These are phyloP conservation scores for Rhizoclosmatium globosum DNA, from an alignment of 192 early-diverging fungal genomes.

Conservation along the genomic window DNA sequence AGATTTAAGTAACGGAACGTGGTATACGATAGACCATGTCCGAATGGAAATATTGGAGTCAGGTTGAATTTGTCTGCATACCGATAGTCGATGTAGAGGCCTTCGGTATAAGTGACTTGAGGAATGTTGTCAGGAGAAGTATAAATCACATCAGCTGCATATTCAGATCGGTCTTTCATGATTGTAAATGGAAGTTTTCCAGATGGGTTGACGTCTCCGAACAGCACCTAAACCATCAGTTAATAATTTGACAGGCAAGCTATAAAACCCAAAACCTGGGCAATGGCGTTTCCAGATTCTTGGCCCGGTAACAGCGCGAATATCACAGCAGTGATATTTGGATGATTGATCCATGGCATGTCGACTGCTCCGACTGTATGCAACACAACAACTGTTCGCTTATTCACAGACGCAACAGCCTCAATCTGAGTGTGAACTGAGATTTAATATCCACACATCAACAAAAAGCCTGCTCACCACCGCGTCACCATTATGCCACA, in stretches of 20 bases:
- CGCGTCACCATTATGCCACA: constrained; percentile 68
- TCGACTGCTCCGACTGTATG: constrained; percentile 65
- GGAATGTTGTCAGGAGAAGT: constrained; percentile 30
- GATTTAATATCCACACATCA: too few relatives aligned
- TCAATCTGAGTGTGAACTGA: constrained; percentile 31
- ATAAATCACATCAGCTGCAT: constrained; percentile 42
- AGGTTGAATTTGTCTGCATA: constrained; percentile 55
- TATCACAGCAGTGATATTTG: constrained; percentile 67
- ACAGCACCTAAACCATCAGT: constrained; percentile 45
- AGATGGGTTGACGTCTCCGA: constrained; percentile 71
- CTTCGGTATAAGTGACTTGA: constrained; percentile 60
- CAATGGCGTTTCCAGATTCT: constrained; percentile 72
- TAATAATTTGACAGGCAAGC: constrained; percentile 27
- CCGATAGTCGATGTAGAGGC: constrained; percentile 64
- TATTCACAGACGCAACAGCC: constrained; percentile 57
- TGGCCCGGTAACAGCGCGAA: constrained; percentile 68
- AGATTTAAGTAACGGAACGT: constrained; percentile 57
- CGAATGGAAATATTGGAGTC: constrained; percentile 64
- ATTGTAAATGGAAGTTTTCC: constrained; percentile 75
- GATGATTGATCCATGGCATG: constrained; percentile 68
- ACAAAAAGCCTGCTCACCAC: constrained; percentile 31
- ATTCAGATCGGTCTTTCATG: constrained; percentile 49
- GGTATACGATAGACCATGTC: constrained; percentile 73
- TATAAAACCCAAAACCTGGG: constrained; percentile 52
- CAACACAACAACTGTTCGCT: constrained; percentile 66